Conservation (phyloP, 768 basidiomycete species). For the Steccherinum ochraceum region DNA sequence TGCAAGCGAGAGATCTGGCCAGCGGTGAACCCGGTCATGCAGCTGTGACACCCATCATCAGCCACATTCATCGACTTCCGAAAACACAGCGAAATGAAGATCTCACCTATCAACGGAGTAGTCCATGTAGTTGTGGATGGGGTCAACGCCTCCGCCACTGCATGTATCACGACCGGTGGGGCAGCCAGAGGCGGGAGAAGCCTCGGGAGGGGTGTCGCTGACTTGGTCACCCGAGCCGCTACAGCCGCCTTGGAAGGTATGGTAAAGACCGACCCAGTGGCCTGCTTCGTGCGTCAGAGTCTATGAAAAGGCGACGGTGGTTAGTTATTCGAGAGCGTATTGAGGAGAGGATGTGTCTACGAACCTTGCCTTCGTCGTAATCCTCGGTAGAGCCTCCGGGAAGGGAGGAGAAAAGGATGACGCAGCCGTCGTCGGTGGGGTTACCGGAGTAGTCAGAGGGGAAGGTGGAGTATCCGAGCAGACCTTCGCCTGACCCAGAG, state of each 20-base stretch:
- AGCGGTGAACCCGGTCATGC: constrained; percentile 43
- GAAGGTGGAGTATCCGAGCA: constrained; percentile 52
- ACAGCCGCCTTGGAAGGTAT: constrained; percentile 53
- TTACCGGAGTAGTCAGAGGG: constrained; percentile 34
- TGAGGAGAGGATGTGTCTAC: not conserved
- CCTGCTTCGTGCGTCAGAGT: constrained; percentile 53
- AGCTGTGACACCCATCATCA: constrained; percentile 16
- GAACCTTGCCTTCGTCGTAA: constrained; percentile 30
- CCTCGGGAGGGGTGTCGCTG: constrained; percentile 41
- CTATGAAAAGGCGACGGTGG: constrained; percentile 10
- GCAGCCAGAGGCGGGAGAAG: constrained; percentile 33
- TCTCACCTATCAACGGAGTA: constrained; percentile 35
- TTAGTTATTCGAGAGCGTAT: not conserved
- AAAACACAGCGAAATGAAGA: not conserved
- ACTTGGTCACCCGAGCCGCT: constrained; percentile 33
- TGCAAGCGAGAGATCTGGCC: constrained; percentile 34
- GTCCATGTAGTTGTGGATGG: constrained; percentile 50
- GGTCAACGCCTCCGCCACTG: constrained; percentile 27
- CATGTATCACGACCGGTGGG: constrained; percentile 25
- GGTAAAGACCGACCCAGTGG: constrained; percentile 57
- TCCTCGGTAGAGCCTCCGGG: constrained; percentile 34
- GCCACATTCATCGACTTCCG: no score
- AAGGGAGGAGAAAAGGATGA: constrained; percentile 26
- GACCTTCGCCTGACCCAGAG: constrained; percentile 32
- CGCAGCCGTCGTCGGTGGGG: constrained; percentile 44